Conservation (phyloP, 352 stramenopile species). For the Phytophthora pinifolia region DNA sequence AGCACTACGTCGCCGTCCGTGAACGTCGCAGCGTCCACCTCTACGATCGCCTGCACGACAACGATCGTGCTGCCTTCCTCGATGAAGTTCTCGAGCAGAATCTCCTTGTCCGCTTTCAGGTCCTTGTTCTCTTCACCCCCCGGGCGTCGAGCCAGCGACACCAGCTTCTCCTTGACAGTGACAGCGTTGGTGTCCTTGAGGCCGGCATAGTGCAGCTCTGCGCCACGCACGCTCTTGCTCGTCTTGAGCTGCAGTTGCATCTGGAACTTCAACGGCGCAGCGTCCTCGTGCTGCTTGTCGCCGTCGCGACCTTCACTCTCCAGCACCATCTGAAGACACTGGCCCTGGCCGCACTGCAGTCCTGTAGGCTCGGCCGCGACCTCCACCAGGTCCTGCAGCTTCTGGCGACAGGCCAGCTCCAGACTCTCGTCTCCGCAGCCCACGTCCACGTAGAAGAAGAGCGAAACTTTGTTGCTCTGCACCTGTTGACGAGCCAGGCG, state of each 20-base stretch:
- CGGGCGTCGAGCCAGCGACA: conserved; percentile 39
- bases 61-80: conserved; percentile 68
- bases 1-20: conserved; percentile 50
- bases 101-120: conserved; percentile 42
- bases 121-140: conserved; percentile 17
- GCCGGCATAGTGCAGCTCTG: conserved; percentile 57
- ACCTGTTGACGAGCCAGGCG: conserved; percentile 37
- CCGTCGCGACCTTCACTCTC: conserved; percentile 36
- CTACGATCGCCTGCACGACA: conserved; percentile 69
- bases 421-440: conserved; percentile 70
- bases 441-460: conserved; percentile 84
- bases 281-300: conserved; percentile 11
- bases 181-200: conserved; percentile 63
- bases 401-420: conserved; percentile 45
- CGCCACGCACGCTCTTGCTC: conserved; percentile 21
- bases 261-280: conserved; percentile 47
- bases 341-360: conserved; percentile 18
- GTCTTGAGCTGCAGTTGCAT: conserved; percentile 56
- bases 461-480: conserved; percentile 57
- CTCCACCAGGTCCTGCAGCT: conserved; percentile 53
- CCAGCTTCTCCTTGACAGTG: conserved; percentile 72
- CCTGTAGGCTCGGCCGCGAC: conserved; percentile 38
- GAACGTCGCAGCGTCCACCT: conserved; percentile 41
- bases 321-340: conserved; percentile 47
- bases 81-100: conserved; percentile 64